These are phyloP conservation scores for Vaccinium vitisidaea DNA, from an alignment of 148 eudicot species.

Conservation along the genomic window DNA sequence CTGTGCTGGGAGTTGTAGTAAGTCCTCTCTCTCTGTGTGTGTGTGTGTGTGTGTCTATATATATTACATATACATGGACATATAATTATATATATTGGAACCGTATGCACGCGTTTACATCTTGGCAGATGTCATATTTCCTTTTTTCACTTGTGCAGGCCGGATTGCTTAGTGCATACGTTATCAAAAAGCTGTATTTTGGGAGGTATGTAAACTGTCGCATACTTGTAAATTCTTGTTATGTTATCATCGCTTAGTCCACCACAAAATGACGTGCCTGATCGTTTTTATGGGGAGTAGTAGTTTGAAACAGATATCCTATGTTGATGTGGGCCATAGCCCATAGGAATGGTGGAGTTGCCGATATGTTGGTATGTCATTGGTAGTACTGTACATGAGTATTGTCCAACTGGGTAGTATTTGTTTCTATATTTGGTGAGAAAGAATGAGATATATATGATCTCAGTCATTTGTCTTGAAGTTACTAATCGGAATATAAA, in stretches of 20 bases:
- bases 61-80: too few species aligned
- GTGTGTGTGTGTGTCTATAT: too few species aligned
- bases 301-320: neutral
- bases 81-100: too few species aligned
- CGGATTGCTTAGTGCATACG: conserved; percentile 68
- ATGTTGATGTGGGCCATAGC: neutral
- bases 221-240: neutral
- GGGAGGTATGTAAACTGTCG: conserved; percentile 52
- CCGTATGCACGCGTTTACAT: neutral
- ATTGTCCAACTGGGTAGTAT: neutral
- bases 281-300: neutral
- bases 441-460: neutral
- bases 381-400: neutral
- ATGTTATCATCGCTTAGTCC: neutral
- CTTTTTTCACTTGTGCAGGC: conserved; percentile 36
- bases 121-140: conserved; percentile 5
- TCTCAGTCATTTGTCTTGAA: neutral
- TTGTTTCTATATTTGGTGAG: neutral
- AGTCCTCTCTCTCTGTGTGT: conserved; percentile 23
- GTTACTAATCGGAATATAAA: neutral
- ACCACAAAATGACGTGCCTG: neutral
- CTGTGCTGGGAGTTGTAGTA: conserved; percentile 59
- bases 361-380: neutral
- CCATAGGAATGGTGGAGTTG: neutral
- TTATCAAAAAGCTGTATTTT: conserved; percentile 66